Conservation (phyloP, 202 grass and related monocot genomes). For the Carex sylvatica region DNA sequence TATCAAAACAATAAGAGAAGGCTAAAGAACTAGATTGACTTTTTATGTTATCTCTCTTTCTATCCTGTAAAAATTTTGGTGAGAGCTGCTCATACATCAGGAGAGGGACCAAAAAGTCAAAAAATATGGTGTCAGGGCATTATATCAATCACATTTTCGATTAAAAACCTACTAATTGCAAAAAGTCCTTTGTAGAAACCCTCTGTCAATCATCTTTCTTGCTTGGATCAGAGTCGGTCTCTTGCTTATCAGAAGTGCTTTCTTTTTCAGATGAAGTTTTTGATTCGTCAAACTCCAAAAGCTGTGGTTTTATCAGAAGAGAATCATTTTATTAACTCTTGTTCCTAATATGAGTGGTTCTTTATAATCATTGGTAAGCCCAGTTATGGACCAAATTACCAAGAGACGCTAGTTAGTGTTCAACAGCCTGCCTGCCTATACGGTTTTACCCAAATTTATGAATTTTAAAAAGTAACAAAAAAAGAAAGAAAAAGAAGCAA, state of each 20-base stretch:
- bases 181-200: constrained; percentile 15
- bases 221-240: constrained; percentile 24
- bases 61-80: constrained; percentile 19
- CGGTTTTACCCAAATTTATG: not conserved
- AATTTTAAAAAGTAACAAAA: constrained; percentile 18
- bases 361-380: not conserved
- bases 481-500: not conserved
- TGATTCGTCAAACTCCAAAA: constrained; percentile 66
- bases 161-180: constrained; percentile 23
- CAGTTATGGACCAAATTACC: not conserved
- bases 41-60: constrained; percentile 23
- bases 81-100: constrained; percentile 29
- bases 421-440: not conserved
- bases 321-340: no score
- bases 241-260: constrained; percentile 23
- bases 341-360: not conserved
- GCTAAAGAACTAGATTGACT: constrained; percentile 17
- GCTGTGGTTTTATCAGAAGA: constrained; percentile 39
- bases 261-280: constrained; percentile 38
- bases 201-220: constrained; percentile 51
- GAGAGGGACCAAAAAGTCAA: constrained; percentile 10
- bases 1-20: not conserved
- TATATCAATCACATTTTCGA: constrained; percentile 20
- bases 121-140: constrained; percentile 10
- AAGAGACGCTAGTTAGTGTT: not conserved